Evolutionary conservation across 768 basidiomycete species (phyloP).

Genomic region (Phaeolepiota aurea): DNA sequence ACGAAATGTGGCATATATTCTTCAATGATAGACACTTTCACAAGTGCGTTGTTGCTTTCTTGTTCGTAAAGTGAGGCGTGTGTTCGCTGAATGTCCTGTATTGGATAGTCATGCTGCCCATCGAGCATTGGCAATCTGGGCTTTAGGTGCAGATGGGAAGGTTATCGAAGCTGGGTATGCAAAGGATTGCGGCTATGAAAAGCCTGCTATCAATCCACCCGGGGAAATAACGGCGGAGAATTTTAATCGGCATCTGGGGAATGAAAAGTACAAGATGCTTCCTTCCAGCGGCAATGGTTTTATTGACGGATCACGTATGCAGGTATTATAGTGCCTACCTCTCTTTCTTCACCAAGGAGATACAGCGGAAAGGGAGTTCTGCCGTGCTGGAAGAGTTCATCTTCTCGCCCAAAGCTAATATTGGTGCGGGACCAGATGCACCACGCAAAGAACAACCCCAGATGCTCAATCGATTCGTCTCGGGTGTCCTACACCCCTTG

Average conservation of each 20-base stretch:
- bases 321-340: slow-evolving; percentile 58
- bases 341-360: slow-evolving; percentile 38
- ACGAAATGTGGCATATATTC: slow-evolving; percentile 39
- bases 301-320: background rate
- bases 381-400: slow-evolving; percentile 51
- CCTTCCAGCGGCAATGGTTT: too few relatives aligned
- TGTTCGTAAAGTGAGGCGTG: background rate
- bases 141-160: slow-evolving; percentile 41
- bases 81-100: too few relatives aligned
- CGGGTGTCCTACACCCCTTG: slow-evolving; percentile 53
- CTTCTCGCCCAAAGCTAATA: slow-evolving; percentile 45
- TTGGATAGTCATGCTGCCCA: slow-evolving; percentile 43
- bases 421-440: slow-evolving; percentile 16
- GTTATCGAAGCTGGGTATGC: slow-evolving; percentile 30
- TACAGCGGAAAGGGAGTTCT: slow-evolving; percentile 34
- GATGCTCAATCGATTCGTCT: slow-evolving; percentile 51
- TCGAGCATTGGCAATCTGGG: slow-evolving; percentile 49
- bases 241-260: slow-evolving; percentile 47
- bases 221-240: slow-evolving; percentile 35
- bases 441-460: slow-evolving; percentile 29
- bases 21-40: slow-evolving; percentile 37
- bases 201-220: slow-evolving; percentile 33
- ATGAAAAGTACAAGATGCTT: slow-evolving; percentile 43
- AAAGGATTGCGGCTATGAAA: slow-evolving; percentile 25
- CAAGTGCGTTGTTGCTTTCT: too few relatives aligned